Percentiles rank a stretch among this genome's conserved stretches.
These are phyloP conservation scores for Myxozyma sirexii DNA, from an alignment of 805 yeast genomes.

Conservation along the genomic window DNA sequence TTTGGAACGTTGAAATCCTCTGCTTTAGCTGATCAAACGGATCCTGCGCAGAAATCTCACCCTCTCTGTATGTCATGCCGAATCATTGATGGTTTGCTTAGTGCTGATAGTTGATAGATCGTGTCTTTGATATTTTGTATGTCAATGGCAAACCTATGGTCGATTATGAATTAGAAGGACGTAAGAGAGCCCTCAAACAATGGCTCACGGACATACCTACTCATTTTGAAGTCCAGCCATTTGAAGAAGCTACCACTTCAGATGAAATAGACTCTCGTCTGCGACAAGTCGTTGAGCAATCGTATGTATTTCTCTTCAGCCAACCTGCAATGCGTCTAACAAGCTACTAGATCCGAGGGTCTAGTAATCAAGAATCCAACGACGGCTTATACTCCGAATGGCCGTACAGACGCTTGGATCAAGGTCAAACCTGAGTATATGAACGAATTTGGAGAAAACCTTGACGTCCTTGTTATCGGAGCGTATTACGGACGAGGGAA, in stretches of 20 bases:
- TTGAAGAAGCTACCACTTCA: slow-evolving; percentile 49
- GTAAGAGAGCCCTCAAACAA: slow-evolving; percentile 56
- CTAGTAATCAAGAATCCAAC: slow-evolving; percentile 68
- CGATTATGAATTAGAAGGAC: slow-evolving; percentile 53
- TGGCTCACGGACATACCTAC: slow-evolving; percentile 45
- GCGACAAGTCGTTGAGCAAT: slow-evolving; percentile 54
- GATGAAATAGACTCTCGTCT: slow-evolving; percentile 61
- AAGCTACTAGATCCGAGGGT: slow-evolving; percentile 67
- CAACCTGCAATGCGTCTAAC: neutral
- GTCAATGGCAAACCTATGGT: slow-evolving; percentile 69
- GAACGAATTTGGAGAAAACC: slow-evolving; percentile 80
- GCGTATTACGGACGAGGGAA: slow-evolving; percentile 69
- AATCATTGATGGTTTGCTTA: neutral
- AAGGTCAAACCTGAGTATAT: slow-evolving; percentile 91
- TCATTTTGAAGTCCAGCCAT: slow-evolving; percentile 33
- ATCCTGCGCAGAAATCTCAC: slow-evolving; percentile 36
- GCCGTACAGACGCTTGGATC: slow-evolving; percentile 70
- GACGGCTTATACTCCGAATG: slow-evolving; percentile 63
- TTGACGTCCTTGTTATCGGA: slow-evolving; percentile 81
- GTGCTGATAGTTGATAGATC: slow-evolving; percentile 4
- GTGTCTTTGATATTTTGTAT: slow-evolving; percentile 73
- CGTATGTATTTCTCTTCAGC: neutral
- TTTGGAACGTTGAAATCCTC: slow-evolving; percentile 78
- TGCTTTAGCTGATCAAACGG: slow-evolving; percentile 57
- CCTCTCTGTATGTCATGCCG: slow-evolving; percentile 37